Percentiles rank a stretch among this genome's conserved stretches.
phyloP scores from a whole-genome alignment of 371 early-diverging fungal species.

The Umbelopsis sp. region DNA sequence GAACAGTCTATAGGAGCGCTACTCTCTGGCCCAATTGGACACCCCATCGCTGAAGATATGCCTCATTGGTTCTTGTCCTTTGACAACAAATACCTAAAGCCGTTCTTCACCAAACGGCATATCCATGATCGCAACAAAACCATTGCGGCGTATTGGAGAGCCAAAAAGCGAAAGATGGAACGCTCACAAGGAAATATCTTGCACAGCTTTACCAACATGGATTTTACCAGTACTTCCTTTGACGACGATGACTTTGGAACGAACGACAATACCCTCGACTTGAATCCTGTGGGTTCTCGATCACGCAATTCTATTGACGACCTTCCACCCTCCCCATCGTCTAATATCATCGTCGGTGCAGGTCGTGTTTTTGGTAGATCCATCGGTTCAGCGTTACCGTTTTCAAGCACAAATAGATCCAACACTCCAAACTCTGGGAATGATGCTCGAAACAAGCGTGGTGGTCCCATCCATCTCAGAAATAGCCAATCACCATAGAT shows the following conservation, averaged over 20 bases:
- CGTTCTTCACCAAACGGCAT: conserved; percentile 66
- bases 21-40: conserved; percentile 54
- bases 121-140: conserved; percentile 49
- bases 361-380: conserved; percentile 55
- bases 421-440: background rate
- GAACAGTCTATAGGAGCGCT: conserved; percentile 49
- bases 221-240: conserved; percentile 22
- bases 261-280: conserved; percentile 35
- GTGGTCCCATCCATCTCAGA: conserved; percentile 8
- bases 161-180: conserved; percentile 54
- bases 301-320: background rate
- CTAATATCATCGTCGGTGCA: conserved; percentile 34
- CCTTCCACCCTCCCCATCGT: conserved; percentile 19
- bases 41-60: conserved; percentile 54
- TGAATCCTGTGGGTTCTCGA: conserved; percentile 35
- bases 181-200: conserved; percentile 46
- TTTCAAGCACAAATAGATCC: background rate
- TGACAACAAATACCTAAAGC: conserved; percentile 81
- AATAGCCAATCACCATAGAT: background rate
- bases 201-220: conserved; percentile 42
- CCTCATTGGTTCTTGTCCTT: conserved; percentile 87
- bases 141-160: conserved; percentile 51
- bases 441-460: conserved; percentile 8
- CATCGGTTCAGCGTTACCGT: background rate
- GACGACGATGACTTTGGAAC: conserved; percentile 26